Conservation (phyloP, 2,329 filamentous ascomycete species). For the Aspergillus floridensis region DNA sequence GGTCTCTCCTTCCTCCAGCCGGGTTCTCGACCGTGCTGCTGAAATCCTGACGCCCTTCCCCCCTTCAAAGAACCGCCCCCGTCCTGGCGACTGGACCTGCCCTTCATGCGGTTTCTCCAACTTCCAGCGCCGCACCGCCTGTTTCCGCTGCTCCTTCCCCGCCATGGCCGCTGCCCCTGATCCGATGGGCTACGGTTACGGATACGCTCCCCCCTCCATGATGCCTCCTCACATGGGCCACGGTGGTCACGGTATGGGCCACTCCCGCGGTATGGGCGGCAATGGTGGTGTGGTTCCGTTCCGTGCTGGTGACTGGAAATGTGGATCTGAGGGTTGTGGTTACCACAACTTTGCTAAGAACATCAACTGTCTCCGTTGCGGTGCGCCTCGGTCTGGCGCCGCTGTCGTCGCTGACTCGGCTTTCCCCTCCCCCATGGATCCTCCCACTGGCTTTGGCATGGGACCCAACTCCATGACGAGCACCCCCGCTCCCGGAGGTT, state of each 20-base stretch:
- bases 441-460: conserved; percentile 79
- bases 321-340: conserved; percentile 91
- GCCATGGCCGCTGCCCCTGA: conserved; percentile 79
- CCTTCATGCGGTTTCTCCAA: conserved; percentile 98
- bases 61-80: conserved; percentile 95
- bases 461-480: conserved; percentile 82
- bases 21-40: conserved; percentile 89
- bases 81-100: conserved; percentile 98
- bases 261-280: conserved; percentile 65
- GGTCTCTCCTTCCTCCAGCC: conserved; percentile 94
- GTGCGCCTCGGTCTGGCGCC: conserved; percentile 88
- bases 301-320: conserved; percentile 98
- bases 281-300: conserved; percentile 87
- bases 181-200: conserved; percentile 66
- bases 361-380: conserved; percentile 93
- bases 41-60: conserved; percentile 97
- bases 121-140: conserved; percentile 96
- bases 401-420: conserved; percentile 92
- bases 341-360: conserved; percentile 99
- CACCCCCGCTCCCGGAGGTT: conserved; percentile 73
- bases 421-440: conserved; percentile 87
- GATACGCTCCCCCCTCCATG: conserved; percentile 68
- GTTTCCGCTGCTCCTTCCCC: conserved; percentile 99
- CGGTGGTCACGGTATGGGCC: conserved; percentile 55
- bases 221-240: conserved; percentile 73